Evolutionary conservation across 1,139 yeast species (phyloP).

Genomic region (Pneumocystis canis): DNA sequence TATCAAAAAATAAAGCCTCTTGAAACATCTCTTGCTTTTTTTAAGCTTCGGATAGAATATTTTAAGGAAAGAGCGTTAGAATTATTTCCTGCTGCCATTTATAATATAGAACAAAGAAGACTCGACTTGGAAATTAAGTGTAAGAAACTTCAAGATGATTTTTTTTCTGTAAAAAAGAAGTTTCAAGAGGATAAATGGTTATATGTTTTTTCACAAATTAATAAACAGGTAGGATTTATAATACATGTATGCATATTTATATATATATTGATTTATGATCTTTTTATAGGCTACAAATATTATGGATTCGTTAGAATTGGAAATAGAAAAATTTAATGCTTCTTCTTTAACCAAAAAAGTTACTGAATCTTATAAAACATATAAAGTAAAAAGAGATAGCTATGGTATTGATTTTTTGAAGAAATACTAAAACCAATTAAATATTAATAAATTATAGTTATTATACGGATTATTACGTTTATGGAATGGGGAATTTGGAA

Average conservation of each 20-base stretch:
- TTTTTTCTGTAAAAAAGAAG: conserved; percentile 1
- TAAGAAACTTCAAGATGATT: conserved; percentile 6
- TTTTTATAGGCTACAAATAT: neutral
- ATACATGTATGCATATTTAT: neutral
- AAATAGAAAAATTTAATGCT: neutral
- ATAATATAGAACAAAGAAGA: conserved; percentile 4
- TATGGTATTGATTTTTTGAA: neutral
- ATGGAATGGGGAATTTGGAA: neutral
- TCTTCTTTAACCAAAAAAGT: neutral
- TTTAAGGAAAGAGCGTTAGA: conserved; percentile 3
- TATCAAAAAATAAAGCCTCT: conserved; percentile 10
- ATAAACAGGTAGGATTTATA: conserved; percentile 5
- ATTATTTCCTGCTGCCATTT: conserved; percentile 5
- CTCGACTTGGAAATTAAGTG: conserved; percentile 4
- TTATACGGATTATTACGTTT: neutral
- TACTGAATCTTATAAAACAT: neutral
- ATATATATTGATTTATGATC: conserved; percentile 1
- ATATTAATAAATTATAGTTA: neutral
- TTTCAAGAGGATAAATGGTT: conserved; percentile 14
- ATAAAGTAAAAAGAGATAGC: neutral
- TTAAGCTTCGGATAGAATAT: conserved; percentile 9
- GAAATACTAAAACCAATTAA: neutral
- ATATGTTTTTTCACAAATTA: conserved; percentile 5
- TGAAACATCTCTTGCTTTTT: conserved; percentile 9
- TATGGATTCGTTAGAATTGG: conserved; percentile 1